Evolutionary conservation across 2,329 filamentous ascomycete genomes (phyloP).

Genomic region (Clarireedia monteithiana): DNA sequence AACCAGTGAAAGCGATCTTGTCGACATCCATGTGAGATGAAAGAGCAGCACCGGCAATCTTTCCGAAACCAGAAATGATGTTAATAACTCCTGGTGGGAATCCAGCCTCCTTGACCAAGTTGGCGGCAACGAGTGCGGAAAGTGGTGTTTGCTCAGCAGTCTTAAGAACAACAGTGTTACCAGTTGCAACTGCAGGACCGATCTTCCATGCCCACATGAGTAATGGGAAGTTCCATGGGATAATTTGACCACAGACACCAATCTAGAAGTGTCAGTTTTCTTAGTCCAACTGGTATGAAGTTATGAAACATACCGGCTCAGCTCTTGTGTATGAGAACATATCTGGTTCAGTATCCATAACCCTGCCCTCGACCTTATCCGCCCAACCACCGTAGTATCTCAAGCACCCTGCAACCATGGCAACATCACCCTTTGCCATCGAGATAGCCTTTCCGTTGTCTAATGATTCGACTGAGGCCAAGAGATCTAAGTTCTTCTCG

Average conservation of each 20-base stretch:
- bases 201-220: slow-evolving; percentile 63
- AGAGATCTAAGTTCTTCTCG: slow-evolving; percentile 67
- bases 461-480: slow-evolving; percentile 77
- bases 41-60: slow-evolving; percentile 56
- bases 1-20: slow-evolving; percentile 61
- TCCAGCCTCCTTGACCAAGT: slow-evolving; percentile 52
- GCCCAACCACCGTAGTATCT: slow-evolving; percentile 77
- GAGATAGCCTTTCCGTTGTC: slow-evolving; percentile 80
- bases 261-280: slow-evolving; percentile 28
- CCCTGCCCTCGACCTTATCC: slow-evolving; percentile 64
- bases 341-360: slow-evolving; percentile 55
- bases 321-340: slow-evolving; percentile 62
- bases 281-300: neutral
- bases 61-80: slow-evolving; percentile 59
- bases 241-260: slow-evolving; percentile 65
- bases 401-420: slow-evolving; percentile 58
- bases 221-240: slow-evolving; percentile 65
- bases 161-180: slow-evolving; percentile 54
- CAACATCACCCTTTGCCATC: slow-evolving; percentile 70
- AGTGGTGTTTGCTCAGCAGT: slow-evolving; percentile 56
- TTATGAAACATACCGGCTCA: slow-evolving; percentile 46
- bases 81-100: slow-evolving; percentile 60
- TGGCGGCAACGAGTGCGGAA: slow-evolving; percentile 45
- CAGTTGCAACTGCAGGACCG: slow-evolving; percentile 50
- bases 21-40: slow-evolving; percentile 56